phyloP scores from a whole-genome alignment of 768 basidiomycete species.

The Tephrocybe sp. region DNA sequence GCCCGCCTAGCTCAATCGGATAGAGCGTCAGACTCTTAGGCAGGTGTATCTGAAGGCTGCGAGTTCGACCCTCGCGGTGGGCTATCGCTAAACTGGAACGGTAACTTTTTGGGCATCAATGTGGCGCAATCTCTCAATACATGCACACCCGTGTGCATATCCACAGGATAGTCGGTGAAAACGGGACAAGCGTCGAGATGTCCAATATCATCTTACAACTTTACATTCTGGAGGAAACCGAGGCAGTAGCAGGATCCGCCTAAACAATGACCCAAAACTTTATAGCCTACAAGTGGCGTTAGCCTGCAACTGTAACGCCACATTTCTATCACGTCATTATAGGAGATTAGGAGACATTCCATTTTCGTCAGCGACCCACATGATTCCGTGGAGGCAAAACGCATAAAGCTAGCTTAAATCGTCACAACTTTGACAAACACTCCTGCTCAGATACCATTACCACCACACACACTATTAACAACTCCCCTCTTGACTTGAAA shows the following conservation, averaged over 20 bases:
- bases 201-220: no score
- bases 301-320: neutral
- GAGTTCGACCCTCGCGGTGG: conserved; percentile 71
- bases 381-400: neutral
- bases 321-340: neutral
- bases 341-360: neutral
- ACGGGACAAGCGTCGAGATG: no score
- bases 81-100: no score
- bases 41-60: conserved; percentile 69
- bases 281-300: no score
- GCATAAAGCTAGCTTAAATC: neutral
- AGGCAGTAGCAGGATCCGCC: no score
- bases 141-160: no score
- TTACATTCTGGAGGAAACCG: no score
- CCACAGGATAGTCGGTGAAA: no score
- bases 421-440: neutral
- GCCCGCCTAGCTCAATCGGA: conserved; percentile 66
- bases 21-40: conserved; percentile 63
- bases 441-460: neutral
- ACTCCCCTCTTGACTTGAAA: no score
- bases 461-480: neutral
- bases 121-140: no score
- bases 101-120: no score
- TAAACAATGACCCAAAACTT: no score
- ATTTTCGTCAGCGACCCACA: neutral